Evolutionary conservation across 768 basidiomycete genomes (phyloP).

Genomic region (Symmetrospora coprosmae): DNA sequence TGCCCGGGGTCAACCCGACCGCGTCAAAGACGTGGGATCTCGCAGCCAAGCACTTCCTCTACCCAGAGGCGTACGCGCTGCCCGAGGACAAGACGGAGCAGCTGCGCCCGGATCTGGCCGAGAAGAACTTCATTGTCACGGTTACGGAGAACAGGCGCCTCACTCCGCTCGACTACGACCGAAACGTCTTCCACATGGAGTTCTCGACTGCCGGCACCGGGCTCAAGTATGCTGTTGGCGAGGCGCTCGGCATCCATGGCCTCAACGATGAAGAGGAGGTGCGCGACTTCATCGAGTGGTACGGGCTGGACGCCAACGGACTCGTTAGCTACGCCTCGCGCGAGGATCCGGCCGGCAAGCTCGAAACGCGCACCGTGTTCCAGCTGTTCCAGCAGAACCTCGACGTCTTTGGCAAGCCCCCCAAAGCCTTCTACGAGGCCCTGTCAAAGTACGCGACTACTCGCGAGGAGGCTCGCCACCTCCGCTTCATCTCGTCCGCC

Average conservation of each 20-base stretch:
- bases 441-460: conserved; percentile 60
- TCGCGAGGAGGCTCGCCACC: conserved; percentile 57
- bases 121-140: conserved; percentile 83
- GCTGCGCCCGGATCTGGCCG: conserved; percentile 60
- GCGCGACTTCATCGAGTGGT: conserved; percentile 76
- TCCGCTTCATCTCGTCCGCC: conserved; percentile 82
- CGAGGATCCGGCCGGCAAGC: conserved; percentile 45
- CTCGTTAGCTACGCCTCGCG: conserved; percentile 69
- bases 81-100: conserved; percentile 35
- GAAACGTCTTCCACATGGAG: conserved; percentile 97
- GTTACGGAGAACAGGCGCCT: conserved; percentile 87
- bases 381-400: conserved; percentile 92
- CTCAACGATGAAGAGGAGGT: conserved; percentile 92
- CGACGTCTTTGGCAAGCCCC: conserved; percentile 87
- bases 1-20: conserved; percentile 49
- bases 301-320: conserved; percentile 64
- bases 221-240: conserved; percentile 85
- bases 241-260: conserved; percentile 90
- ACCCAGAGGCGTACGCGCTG: conserved; percentile 63
- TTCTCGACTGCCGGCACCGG: conserved; percentile 84
- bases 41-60: conserved; percentile 73
- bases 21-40: conserved; percentile 53
- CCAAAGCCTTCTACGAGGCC: conserved; percentile 86
- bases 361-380: conserved; percentile 84
- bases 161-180: conserved; percentile 87